Conservation (phyloP, 371 early-diverging fungal genomes). For the Mucor ambiguus region DNA sequence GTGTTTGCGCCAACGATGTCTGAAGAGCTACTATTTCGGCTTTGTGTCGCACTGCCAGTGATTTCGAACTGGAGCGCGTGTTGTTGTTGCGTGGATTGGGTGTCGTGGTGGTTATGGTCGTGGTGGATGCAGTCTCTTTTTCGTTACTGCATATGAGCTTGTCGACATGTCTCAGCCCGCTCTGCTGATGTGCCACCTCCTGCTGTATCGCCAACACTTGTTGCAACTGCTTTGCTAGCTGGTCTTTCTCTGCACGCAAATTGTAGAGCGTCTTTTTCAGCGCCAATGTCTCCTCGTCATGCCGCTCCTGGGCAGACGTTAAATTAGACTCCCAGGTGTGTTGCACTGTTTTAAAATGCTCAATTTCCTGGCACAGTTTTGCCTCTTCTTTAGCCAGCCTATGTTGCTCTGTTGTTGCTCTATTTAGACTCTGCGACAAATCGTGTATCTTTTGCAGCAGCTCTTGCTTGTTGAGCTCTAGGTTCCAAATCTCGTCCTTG, state of each 20-base stretch:
- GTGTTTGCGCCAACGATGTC: conserved; percentile 12
- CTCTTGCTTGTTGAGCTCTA: conserved; percentile 27
- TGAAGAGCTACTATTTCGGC: conserved; percentile 1
- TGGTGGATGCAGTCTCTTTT: neutral
- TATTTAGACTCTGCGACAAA: neutral
- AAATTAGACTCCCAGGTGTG: neutral
- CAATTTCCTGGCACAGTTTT: conserved; percentile 6
- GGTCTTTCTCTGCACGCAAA: neutral
- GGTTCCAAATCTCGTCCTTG: conserved; percentile 27
- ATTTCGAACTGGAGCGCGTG: neutral
- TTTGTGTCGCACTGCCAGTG: neutral
- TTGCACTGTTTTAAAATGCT: conserved; percentile 10
- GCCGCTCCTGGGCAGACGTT: neutral
- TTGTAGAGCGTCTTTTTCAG: conserved; percentile 4
- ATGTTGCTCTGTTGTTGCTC: neutral
- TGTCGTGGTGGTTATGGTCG: neutral
- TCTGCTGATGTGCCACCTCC: neutral
- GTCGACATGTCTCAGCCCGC: neutral
- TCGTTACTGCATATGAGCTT: neutral
- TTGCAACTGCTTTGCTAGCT: conserved; percentile 8
- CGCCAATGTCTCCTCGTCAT: neutral
- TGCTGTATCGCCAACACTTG: neutral
- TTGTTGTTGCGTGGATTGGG: neutral
- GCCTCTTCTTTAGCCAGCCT: neutral
- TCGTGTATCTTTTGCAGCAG: conserved; percentile 11